phyloP scores from a whole-genome alignment of 371 early-diverging fungal genomes.

The Rhizopus arrhizus region DNA sequence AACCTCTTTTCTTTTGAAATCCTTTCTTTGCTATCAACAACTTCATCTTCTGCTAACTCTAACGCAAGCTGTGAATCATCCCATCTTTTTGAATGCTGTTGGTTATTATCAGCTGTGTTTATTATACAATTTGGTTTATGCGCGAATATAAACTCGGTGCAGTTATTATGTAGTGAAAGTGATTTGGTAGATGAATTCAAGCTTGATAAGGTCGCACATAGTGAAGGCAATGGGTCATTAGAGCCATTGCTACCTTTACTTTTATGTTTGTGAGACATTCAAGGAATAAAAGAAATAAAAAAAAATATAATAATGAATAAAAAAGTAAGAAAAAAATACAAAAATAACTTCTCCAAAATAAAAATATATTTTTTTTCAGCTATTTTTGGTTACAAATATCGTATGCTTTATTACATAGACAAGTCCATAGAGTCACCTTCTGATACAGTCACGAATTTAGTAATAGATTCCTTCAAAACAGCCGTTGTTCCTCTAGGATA shows the following conservation, averaged over 20 bases:
- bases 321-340: neutral
- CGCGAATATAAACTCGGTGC: neutral
- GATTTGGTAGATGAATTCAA: conserved; percentile 13
- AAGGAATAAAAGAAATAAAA: neutral
- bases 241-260: conserved; percentile 16
- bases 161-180: neutral
- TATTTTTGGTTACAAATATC: neutral
- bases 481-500: conserved; percentile 54
- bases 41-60: conserved; percentile 29
- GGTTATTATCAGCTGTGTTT: neutral
- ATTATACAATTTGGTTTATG: no score
- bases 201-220: conserved; percentile 18
- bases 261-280: conserved; percentile 8
- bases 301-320: conserved; percentile 2
- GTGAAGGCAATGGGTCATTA: conserved; percentile 11
- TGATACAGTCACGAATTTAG: conserved; percentile 38
- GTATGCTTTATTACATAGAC: conserved; percentile 34
- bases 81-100: conserved; percentile 21
- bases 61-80: conserved; percentile 35
- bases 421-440: conserved; percentile 59
- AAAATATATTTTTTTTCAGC: neutral
- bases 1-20: neutral
- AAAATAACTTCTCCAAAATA: neutral
- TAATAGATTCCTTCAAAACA: conserved; percentile 49
- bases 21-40: neutral